Evolutionary conservation across 1,139 yeast genomes (phyloP), one percentile per base, ranked within the genome.

Genomic region (Taphrina confusa): DNA sequence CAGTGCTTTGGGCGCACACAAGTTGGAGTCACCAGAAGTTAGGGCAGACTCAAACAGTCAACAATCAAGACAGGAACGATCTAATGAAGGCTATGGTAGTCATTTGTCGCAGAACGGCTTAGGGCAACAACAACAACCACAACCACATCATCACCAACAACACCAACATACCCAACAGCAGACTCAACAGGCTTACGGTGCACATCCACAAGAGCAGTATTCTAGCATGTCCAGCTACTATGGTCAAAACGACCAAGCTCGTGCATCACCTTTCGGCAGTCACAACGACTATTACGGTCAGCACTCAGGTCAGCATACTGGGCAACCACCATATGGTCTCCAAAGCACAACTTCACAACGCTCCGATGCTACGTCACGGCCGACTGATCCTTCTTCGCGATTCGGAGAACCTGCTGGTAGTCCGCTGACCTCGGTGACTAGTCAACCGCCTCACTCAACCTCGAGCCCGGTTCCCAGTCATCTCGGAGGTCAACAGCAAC

Each of bases 181-280:
- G 11, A 37, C 30, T 8, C 39, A 34, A 20, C 23, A 37, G n/a
- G 34, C 50, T 8, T 34, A 27, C 20, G 49, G 30, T 8, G 58
- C 51, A n/a, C 58, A 54, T 14, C 28, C 40, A 12, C 58, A 42
- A 16, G 58, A 45, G 2, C 58, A 54, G 12, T 54, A 54, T 28
- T 27, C 45, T 11, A 31, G 49, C 33, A 52, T 52, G 57, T 39
- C 57, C 20, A 54, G 28, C 45, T 54, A 44, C 31, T 54, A 54
- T 47, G 58, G 58, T 5, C 51, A 46, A 12, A 36, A 44, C 23
- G 58, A 54, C 12, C 44, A 22, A 11, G 36, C 58, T 16, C 45
- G 58, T 16, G 42, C 42, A 4, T 54, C 58, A 3, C 51, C 58
- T 11, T 54, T 54, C 31, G 52, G 36, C 20, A 31, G 31, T 1